Base-by-base conservation (phyloP, 768 basidiomycete species). In the Mrakia gelida region DNA sequence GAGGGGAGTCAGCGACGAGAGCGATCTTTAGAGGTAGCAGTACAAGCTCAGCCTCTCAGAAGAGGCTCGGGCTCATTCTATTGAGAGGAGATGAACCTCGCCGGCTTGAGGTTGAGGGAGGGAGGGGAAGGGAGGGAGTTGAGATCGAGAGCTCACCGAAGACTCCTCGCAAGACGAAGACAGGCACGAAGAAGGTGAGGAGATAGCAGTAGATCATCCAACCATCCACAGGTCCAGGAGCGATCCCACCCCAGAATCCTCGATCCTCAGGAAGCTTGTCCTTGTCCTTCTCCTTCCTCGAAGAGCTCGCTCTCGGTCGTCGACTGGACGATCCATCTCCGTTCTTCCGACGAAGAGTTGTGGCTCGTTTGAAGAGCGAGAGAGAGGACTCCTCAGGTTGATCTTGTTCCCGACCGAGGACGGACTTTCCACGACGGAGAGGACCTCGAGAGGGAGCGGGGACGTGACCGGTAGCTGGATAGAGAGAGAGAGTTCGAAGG, bases 151-250 rank as follows among this genome's bases (percentile, higher is more conserved):
- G 38, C 92, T 79, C 82, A 94, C 94, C 94, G 81, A 92, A 95
- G 43, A 89, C 86, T 73, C 86, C 87, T 79, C 97, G 87, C 32
- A 98, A 79, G 79, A 92, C 81, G 77, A 84, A 89, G 2, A 89
- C 85, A 1, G 97, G 97, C n/a, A 96, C 86, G 81, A 90, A 91
- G 81, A 88, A 88, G 10, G 97, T 99, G 73, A 97, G 80, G 80
- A 95, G 81, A 84, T 90, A 90, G 85, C 92, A 97, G 84, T 95
- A 99, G 78, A 92, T 89, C 91, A 97, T 96, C 95, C 95, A 98
- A 32, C 90, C 89, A 72, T 94, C 91, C 80, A 94, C 91, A 23
- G 96, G 95, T 21, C 95, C 94, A 59, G 94, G 94, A 0, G 88
- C 89, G 78, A 90, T 90, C 78, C 91, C 90, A 71, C 89, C 90